A percentile compares a stretch with the other conserved stretches of the same genome.
Conservation (phyloP, 2,329 filamentous ascomycete species). For the Dendrostoma leiphaemia region DNA sequence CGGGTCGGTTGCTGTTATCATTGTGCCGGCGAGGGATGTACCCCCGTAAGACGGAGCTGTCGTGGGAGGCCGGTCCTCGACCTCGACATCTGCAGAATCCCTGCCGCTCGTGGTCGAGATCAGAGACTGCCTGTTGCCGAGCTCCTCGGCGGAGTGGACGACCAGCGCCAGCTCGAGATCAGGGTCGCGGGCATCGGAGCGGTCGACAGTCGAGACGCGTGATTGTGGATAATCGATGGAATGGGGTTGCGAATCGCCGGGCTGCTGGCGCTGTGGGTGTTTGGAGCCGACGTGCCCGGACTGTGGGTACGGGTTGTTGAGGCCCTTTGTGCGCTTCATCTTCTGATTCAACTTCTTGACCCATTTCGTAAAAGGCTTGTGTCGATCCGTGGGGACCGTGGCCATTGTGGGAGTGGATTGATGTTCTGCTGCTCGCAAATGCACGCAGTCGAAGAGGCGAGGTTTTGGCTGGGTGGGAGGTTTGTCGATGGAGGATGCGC, state of each 20-base stretch:
- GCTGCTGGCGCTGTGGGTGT: slow-evolving; percentile 5
- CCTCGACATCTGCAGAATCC: slow-evolving; percentile 7
- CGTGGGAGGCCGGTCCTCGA: slow-evolving; percentile 54
- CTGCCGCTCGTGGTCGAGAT: slow-evolving; percentile 12
- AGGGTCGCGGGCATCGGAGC: slow-evolving; percentile 23
- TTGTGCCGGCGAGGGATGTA: slow-evolving; percentile 70
- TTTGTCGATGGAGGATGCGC: slow-evolving; percentile 2
- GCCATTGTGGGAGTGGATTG: slow-evolving; percentile 11
- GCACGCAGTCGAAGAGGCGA: not conserved
- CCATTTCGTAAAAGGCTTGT: slow-evolving; percentile 87
- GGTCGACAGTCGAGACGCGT: slow-evolving; percentile 17
- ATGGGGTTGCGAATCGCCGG: slow-evolving; percentile 6
- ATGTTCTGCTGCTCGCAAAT: not conserved
- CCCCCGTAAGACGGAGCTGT: slow-evolving; percentile 71
- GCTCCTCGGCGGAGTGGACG: slow-evolving; percentile 18
- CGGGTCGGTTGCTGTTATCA: slow-evolving; percentile 64
- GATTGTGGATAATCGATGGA: slow-evolving; percentile 16
- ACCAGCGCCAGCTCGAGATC: not conserved
- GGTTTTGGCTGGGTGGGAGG: too few relatives aligned
- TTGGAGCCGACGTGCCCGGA: slow-evolving; percentile 57
- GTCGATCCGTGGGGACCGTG: slow-evolving; percentile 50
- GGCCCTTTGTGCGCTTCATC: slow-evolving; percentile 62
- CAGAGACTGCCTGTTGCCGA: slow-evolving; percentile 15
- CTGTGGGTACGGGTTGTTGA: slow-evolving; percentile 90
- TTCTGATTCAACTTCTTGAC: slow-evolving; percentile 77